Percentiles rank a stretch among this genome's conserved stretches.
phyloP scores from a whole-genome alignment of 139 green algal genomes.

The Ettlia oleoabundans region DNA sequence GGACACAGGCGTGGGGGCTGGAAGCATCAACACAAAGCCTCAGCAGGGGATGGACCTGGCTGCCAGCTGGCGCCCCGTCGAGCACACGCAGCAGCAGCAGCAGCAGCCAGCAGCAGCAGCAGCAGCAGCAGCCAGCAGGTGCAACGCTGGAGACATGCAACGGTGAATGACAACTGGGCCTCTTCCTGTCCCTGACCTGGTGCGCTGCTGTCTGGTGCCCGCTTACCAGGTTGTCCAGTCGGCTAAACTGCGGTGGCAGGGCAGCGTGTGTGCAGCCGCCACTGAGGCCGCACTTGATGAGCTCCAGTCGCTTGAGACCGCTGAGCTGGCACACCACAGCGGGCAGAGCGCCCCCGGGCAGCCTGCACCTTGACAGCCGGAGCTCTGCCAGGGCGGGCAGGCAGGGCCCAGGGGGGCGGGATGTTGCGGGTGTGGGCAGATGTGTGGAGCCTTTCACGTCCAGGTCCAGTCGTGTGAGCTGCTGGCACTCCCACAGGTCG shows the following conservation, averaged over 20 bases:
- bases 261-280: background rate
- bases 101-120: background rate
- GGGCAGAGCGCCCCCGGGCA: slow-evolving; percentile 14
- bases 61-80: background rate
- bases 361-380: slow-evolving; percentile 6
- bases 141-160: too few relatives aligned
- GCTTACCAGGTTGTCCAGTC: slow-evolving; percentile 10
- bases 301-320: background rate
- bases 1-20: too few relatives aligned
- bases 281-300: slow-evolving; percentile 19
- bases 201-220: too few relatives aligned
- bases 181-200: background rate
- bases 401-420: background rate
- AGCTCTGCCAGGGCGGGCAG: slow-evolving; percentile 19
- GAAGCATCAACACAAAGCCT: too few relatives aligned
- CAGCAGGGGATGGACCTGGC: too few relatives aligned
- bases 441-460: background rate
- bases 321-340: background rate
- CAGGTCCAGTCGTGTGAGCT: slow-evolving; percentile 15
- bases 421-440: background rate
- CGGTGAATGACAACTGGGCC: too few relatives aligned
- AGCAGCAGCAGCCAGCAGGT: background rate
- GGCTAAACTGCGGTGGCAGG: slow-evolving; percentile 1
- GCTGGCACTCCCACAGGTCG: slow-evolving; percentile 25
- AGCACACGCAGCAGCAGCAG: background rate